These are phyloP conservation scores for Rhytidiadelphus loreus DNA, from an alignment of 225 moss, liverwort and hornwort genomes.

Conservation along the genomic window DNA sequence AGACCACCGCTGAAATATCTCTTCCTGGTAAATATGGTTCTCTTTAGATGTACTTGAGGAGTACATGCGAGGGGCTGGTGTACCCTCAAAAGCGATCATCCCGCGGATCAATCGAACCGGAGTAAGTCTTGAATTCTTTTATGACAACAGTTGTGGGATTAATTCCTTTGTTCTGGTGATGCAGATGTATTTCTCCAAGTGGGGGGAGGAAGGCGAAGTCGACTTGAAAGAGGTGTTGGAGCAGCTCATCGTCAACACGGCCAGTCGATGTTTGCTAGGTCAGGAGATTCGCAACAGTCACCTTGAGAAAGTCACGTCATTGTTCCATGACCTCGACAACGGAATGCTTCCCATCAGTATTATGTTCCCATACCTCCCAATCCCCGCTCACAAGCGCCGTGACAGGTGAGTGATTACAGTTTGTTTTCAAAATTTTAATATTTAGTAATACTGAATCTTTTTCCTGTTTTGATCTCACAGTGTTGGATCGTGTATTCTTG, in stretches of 20 bases:
- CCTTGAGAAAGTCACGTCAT: conserved; percentile 74
- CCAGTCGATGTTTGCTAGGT: conserved; percentile 91
- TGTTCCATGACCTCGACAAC: conserved; percentile 86
- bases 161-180: background rate
- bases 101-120: background rate
- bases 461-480: background rate
- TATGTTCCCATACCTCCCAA: conserved; percentile 86
- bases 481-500: background rate
- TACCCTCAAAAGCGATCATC: background rate
- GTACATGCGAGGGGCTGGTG: background rate
- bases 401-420: conserved; percentile 33
- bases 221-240: conserved; percentile 79
- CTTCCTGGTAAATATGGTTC: background rate
- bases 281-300: conserved; percentile 73
- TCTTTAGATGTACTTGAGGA: background rate
- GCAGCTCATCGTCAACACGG: conserved; percentile 79
- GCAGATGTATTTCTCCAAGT: conserved; percentile 73
- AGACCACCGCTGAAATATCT: background rate
- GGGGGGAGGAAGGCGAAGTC: conserved; percentile 74
- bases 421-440: background rate
- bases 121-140: background rate
- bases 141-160: background rate
- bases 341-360: conserved; percentile 94
- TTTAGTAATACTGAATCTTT: background rate
- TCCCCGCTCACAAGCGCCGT: conserved; percentile 83